Base-by-base conservation (phyloP, 345 rosid genomes). In the Cardiospermum halicacabum region DNA sequence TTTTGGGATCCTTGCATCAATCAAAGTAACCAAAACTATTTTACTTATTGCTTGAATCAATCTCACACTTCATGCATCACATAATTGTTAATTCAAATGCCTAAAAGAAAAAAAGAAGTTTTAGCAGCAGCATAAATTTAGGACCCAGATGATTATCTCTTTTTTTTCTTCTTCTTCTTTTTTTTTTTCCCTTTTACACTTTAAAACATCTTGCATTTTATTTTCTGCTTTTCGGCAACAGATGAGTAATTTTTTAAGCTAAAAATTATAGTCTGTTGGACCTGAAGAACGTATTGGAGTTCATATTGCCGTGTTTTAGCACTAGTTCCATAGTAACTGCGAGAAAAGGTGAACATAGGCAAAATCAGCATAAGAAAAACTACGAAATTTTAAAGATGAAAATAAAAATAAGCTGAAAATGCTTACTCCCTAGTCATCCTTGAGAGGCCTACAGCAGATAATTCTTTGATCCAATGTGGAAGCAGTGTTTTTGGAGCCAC, bases 401-500 rank as follows among this genome's bases (percentile, higher is more conserved):
- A n/a, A n/a, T n/a, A 62, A 67, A 32, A 21, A 59, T 13, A 12
- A 24, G 51, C 59, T 18, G 66, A 60, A 74, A n/a, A 57, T 65
- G 64, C 94, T 66, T 65, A 94, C 99, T 94, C 99, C 78, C 84
- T 89, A 66, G 83, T 94, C 88, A 73, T 83, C 53, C 47, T 66
- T 60, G 96, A 91, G 64, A 94, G 96, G 39, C 97, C 97, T 56
- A 94, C 99, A 11, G 60, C 74, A 47, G 91, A 78, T 70, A 94
- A 73, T 79, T 94, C 97, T 83, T 91, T 94, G 78, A 89, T 80
- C 99, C 99, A 94, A 66, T 94, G 99, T 77, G 96, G 60, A 22
- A 94, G 89, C 79, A 94, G 67, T 22, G 97, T 94, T 75, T 91
- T 94, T 2, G 99, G 99, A 67, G 97, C 96, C 70, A 94, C 99